Base-by-base conservation (phyloP, 2,329 filamentous ascomycete species). In the Amphichorda felina region DNA sequence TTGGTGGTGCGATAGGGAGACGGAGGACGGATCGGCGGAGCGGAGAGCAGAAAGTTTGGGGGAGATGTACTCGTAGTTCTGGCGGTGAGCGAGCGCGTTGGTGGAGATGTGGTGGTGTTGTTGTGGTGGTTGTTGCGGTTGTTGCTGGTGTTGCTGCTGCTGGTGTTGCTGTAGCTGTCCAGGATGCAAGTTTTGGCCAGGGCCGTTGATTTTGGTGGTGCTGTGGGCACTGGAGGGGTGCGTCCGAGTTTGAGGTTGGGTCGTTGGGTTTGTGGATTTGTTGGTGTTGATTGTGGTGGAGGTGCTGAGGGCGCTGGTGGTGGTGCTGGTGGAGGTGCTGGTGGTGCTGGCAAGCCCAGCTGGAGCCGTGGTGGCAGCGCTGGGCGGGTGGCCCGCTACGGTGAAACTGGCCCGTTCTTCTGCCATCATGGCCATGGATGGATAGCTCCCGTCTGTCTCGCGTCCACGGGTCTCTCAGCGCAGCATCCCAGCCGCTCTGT, bases 301-400 rank as follows among this genome's bases (percentile, higher is more conserved):
- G 18, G 8, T 19, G 11, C 18, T 37, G 36, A 40, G 38, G 43
- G 26, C 26, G 41, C 35, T 40, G 40, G 47, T 36, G 36, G 45
- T 40, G n/a, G 52, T 41, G 22, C 11, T 35, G 33, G 22, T 29
- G 22, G 14, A 41, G 48, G 45, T 41, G 31, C 9, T 33, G 16
- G 14, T 22, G 31, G 17, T 25, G 18, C 7, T 24, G 17, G 5
- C 9, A 5, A 10, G 15, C 17, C 10, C 21, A 5, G 11, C 14
- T 10, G 29, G 10, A 14, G 29, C 29, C 10, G 10, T 19, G 30
- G 26, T 29, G 11, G 7, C 13, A 13, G 28, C 28, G 28, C 28
- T 30, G 28, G 28, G 21, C 21, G 21, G 21, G 6, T 24, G 21
- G 21, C 21, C 21, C 6, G 21, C 21, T 24, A 10, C 6, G 21